Evolutionary conservation across 2,329 filamentous ascomycete genomes (phyloP), one percentile per base, ranked within the genome.

Genomic region (Diaporthe vaccinii): DNA sequence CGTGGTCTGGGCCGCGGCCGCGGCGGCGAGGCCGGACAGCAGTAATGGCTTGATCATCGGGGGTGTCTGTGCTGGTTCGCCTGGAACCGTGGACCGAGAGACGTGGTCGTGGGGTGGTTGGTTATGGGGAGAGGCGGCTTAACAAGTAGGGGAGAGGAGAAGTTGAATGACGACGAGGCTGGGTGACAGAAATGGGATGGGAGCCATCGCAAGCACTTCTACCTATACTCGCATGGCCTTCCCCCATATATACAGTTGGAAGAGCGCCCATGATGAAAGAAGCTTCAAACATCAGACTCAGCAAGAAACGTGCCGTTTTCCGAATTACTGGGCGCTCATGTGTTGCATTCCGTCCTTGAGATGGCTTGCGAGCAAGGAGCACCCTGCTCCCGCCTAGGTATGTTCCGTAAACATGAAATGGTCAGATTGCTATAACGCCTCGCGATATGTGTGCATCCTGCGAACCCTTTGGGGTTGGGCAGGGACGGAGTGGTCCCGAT

Each of bases 11-110:
- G 74, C 55, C 39, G 72, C 39, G 17, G 49, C 55, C 25, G 39
- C 31, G 65, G 74, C 72, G 10, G 49, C 20, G 15, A 74, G 25
- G 65, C 62, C 74, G 49, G 34, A 22, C 49, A 76, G 71, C 58
- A 71, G 65, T 25, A 71, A 14, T 44, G 46, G 51, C 39, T 65
- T 55, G 57, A 67, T 22, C 46, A 67, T 73, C 41, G 71, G 49
- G 39, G 12, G 17, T 4, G 31, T 39, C 12, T 39, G 46, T 68
- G 34, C 22, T 53, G 58, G 46, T 31, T 73, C 39, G 10, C 57
- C 70, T 36, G 70, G 57, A 49, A 34, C 39, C 55, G 31, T 22
- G 15, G 34, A 41, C n/a, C 46, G 62, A 22, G 17, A 41, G 25
- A 14, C 1, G 28, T 2, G 15, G 28, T 28, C 44, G 41, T 39